Conservation (phyloP, 1,284 basidiomycete genomes). For the Cutaneotrichosporon arboriforme region DNA sequence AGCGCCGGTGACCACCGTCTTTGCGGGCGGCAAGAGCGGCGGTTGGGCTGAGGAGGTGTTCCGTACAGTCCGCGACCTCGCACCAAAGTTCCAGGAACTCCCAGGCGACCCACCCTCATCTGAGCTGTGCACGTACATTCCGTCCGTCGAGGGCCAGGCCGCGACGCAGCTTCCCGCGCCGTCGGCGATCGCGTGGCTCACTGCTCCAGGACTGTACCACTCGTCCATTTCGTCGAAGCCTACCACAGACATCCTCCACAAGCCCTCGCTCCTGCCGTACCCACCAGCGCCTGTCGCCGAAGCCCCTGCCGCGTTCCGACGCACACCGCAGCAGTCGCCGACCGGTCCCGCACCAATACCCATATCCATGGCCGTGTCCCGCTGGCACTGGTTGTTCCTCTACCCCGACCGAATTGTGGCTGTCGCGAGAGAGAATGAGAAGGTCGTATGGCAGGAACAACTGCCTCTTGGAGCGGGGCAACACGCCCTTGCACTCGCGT, state of each 20-base stretch:
- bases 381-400: constrained; percentile 86
- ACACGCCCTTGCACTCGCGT: constrained; percentile 63
- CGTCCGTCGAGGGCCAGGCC: constrained; percentile 58
- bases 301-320: constrained; percentile 49
- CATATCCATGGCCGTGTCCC: constrained; percentile 73
- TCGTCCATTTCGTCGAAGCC: constrained; percentile 51
- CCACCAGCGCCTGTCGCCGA: constrained; percentile 56
- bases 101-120: constrained; percentile 69
- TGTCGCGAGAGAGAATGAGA: constrained; percentile 74
- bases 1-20: constrained; percentile 52
- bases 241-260: constrained; percentile 30
- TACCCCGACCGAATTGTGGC: constrained; percentile 74
- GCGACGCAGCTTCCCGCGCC: constrained; percentile 53
- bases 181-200: constrained; percentile 79
- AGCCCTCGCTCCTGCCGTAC: constrained; percentile 51
- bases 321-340: constrained; percentile 11
- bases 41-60: constrained; percentile 71
- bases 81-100: constrained; percentile 79
- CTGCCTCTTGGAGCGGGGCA: constrained; percentile 67
- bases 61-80: constrained; percentile 62
- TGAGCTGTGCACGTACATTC: constrained; percentile 69
- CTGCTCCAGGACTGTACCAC: constrained; percentile 80
- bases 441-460: constrained; percentile 73
- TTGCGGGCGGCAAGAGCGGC: constrained; percentile 52
- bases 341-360: constrained; percentile 52